Conservation (phyloP, 148 eudicot genomes). For the Rhododendron mucronatum region DNA sequence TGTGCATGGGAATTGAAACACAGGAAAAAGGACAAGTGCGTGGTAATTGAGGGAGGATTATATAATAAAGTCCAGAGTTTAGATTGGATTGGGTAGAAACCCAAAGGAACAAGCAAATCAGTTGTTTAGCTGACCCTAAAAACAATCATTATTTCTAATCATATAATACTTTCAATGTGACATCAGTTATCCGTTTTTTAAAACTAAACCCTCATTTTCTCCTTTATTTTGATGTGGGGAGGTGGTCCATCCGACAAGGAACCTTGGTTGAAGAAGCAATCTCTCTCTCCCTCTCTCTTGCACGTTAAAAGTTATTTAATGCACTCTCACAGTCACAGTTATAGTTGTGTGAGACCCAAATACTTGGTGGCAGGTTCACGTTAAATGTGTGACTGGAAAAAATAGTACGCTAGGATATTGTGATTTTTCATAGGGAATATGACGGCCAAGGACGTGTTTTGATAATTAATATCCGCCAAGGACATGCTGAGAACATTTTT, state of each 20-base stretch:
- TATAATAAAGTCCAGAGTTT: conserved; percentile 17
- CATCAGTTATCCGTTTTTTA: conserved; percentile 26
- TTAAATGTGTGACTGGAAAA: neutral
- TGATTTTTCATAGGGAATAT: too few relatives aligned
- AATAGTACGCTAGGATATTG: neutral
- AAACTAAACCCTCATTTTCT: conserved; percentile 20
- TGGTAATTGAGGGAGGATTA: neutral
- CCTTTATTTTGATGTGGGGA: conserved; percentile 10
- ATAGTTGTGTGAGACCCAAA: neutral
- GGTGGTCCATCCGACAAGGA: conserved; percentile 48
- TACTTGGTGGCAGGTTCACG: neutral
- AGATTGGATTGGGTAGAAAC: conserved; percentile 46
- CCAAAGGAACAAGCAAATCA: conserved; percentile 50
- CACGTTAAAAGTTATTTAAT: neutral
- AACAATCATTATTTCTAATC: conserved; percentile 17
- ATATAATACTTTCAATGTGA: conserved; percentile 12
- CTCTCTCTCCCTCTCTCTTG: conserved; percentile 12
- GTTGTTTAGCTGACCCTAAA: conserved; percentile 49
- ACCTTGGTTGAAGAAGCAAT: conserved; percentile 42
- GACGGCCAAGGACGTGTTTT: too few relatives aligned
- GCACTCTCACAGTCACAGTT: too few relatives aligned
- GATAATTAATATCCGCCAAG: too few relatives aligned
- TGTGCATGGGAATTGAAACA: conserved; percentile 11
- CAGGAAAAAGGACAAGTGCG: neutral
- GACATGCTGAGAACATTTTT: too few relatives aligned